Base-by-base conservation (phyloP, 164 flowering plant genomes). In the Umbilicus rupestris region DNA sequence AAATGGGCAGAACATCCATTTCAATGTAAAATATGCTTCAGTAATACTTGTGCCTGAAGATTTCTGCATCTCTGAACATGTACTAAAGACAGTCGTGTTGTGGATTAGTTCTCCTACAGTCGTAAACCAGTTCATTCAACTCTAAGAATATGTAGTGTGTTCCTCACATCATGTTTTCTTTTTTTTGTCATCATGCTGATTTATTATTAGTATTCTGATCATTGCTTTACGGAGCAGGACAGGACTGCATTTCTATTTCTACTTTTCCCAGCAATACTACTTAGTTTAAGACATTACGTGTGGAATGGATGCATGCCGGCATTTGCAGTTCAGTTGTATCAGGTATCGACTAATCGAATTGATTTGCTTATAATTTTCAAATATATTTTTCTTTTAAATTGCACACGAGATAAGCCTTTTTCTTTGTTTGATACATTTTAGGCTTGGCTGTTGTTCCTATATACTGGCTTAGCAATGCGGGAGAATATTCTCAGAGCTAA, bases 271-370 rank as follows among this genome's bases (percentile, higher is more conserved):
- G 80, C 86, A 20, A 50, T 71, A 16, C 82, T 94, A n/a, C 85
- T 94, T 22, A 52, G 77, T 15, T 73, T 89, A 52, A 79, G 96
- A 72, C 78, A 84, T 52, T 82, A 79, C 79, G 31, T 85, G 16
- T 91, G 98, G 98, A 76, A 81, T 71, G 96, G 93, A 63, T 94
- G 97, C 74, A 71, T 94, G 76, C 97, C 98, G 20, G 88, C 91
- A 29, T 79, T 87, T 71, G 90, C 98, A 30, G 98, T 94, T 73
- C 97, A 94, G 74, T 74, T 89, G 24, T 91, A 94, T 75, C 93
- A 94, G 95, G 98, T 90, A 78, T 63, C 22, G 63, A 64, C 63
- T 72, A 3, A 30, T 19, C 42, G 15, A 9, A 4, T 15, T 69
- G 62, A 58, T 52, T 41, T 41, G 17, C 71, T 74, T 24, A 15